Percentiles rank a stretch among this genome's conserved stretches.
Conservation (phyloP, 139 green algal genomes). For the Chlamydomonas applanata region DNA sequence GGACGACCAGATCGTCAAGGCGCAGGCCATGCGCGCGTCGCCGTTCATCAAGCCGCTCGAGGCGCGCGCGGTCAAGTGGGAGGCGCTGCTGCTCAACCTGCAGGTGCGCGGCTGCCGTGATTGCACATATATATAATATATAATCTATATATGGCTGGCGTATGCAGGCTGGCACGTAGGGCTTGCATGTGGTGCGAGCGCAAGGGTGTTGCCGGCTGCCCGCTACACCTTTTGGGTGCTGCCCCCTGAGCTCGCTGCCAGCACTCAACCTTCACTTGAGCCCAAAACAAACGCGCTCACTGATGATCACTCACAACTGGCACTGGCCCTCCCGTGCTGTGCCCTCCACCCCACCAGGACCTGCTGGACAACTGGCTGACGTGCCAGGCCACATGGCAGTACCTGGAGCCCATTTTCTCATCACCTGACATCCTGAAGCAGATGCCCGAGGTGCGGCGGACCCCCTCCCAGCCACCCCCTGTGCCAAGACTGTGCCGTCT, state of each 20-base stretch:
- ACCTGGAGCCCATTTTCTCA: conserved; percentile 86
- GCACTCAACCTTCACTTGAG: no score
- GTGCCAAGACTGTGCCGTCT: no score
- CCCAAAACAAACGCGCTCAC: no score
- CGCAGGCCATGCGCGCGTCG: conserved; percentile 70
- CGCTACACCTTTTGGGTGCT: no score
- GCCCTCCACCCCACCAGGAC: conserved; percentile 64
- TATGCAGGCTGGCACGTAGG: no score
- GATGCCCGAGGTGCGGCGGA: conserved; percentile 62
- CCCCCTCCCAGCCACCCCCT: neutral
- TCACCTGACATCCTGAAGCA: conserved; percentile 85
- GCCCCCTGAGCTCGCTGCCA: no score
- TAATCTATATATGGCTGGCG: no score
- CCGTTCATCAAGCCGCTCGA: conserved; percentile 80
- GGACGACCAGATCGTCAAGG: conserved; percentile 80
- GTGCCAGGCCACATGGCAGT: conserved; percentile 82
- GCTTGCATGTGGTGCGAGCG: neutral
- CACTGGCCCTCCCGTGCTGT: no score
- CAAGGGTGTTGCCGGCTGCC: neutral
- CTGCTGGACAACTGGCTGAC: conserved; percentile 81
- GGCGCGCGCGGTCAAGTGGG: conserved; percentile 51
- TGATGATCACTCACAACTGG: no score
- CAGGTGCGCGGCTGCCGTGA: neutral
- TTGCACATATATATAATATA: no score
- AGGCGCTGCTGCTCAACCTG: conserved; percentile 52